Percentiles rank a stretch among this genome's conserved stretches.
These are phyloP conservation scores for Agrostemma githago DNA, from an alignment of 148 eudicot species.

Conservation along the genomic window DNA sequence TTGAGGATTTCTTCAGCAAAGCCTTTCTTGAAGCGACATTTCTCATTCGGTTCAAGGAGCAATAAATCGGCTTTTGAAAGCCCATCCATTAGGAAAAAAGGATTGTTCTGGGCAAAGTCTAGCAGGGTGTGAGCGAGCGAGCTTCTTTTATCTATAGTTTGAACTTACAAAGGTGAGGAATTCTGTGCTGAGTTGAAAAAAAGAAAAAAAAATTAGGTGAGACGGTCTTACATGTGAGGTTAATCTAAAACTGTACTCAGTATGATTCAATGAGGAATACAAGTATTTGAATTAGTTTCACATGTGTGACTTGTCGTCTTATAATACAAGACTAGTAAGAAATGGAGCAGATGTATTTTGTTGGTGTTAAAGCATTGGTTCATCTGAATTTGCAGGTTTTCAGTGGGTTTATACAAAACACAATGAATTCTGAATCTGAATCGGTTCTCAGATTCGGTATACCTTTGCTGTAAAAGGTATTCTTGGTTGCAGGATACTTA, in stretches of 20 bases:
- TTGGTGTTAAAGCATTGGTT: background rate
- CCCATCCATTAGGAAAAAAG: constrained; percentile 45
- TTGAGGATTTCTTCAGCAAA: constrained; percentile 52
- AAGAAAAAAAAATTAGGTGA: background rate
- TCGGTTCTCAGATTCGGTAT: constrained; percentile 9
- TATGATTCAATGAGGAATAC: background rate
- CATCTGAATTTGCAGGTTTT: constrained; percentile 23
- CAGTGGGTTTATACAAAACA: constrained; percentile 14
- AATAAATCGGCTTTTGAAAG: constrained; percentile 39
- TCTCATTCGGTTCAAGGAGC: constrained; percentile 70
- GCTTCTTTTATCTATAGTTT: constrained; percentile 14
- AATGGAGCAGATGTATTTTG: background rate
- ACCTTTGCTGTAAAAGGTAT: constrained; percentile 15
- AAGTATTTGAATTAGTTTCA: background rate
- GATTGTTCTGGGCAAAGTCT: constrained; percentile 87
- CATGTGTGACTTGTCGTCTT: background rate
- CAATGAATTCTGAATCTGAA: constrained; percentile 11
- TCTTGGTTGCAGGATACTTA: constrained; percentile 7
- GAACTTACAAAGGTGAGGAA: constrained; percentile 21
- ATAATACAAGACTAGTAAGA: background rate
- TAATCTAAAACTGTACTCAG: background rate
- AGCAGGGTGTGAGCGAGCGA: constrained; percentile 62
- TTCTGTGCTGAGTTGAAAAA: background rate
- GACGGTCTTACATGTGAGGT: background rate
- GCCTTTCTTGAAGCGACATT: constrained; percentile 77